Conservation (phyloP, 495 filamentous ascomycete genomes). For the Pseudotulostoma volvatum region DNA sequence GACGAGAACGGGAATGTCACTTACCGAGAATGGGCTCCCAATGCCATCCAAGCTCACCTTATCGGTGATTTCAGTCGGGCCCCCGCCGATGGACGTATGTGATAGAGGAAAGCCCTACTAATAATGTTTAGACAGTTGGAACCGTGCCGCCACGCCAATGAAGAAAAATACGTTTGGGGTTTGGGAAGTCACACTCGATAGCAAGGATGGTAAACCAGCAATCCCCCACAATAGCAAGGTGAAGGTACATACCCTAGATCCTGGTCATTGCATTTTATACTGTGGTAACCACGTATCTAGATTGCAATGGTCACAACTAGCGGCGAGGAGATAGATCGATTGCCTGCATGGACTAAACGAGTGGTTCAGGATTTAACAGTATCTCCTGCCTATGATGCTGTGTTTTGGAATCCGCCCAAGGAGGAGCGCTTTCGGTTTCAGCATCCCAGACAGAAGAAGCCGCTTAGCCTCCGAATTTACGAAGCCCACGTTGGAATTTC, state of each 20-base stretch:
- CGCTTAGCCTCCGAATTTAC: conserved; percentile 74
- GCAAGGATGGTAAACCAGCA: conserved; percentile 53
- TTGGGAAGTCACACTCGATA: conserved; percentile 67
- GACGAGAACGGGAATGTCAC: conserved; percentile 65
- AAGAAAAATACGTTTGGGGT: conserved; percentile 70
- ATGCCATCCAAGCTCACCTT: conserved; percentile 65
- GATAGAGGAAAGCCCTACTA: conserved; percentile 3
- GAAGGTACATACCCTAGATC: conserved; percentile 42
- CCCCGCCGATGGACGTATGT: not conserved
- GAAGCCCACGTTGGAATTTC: conserved; percentile 97
- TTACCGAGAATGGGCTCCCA: conserved; percentile 95
- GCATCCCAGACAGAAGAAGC: conserved; percentile 67
- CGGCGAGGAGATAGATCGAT: conserved; percentile 66
- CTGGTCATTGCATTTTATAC: conserved; percentile 1
- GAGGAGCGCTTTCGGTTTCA: conserved; percentile 65
- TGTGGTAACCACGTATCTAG: conserved; percentile 24
- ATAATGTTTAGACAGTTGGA: conserved; percentile 62
- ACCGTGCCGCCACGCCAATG: conserved; percentile 68
- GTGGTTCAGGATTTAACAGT: conserved; percentile 83
- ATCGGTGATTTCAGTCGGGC: conserved; percentile 87
- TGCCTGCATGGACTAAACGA: conserved; percentile 93
- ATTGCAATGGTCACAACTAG: conserved; percentile 69
- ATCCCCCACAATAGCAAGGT: conserved; percentile 90
- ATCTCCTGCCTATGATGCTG: conserved; percentile 80
- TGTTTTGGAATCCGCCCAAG: conserved; percentile 90